Base-by-base conservation (phyloP, 2,329 filamentous ascomycete species). In the Coniochaeta sp. region DNA sequence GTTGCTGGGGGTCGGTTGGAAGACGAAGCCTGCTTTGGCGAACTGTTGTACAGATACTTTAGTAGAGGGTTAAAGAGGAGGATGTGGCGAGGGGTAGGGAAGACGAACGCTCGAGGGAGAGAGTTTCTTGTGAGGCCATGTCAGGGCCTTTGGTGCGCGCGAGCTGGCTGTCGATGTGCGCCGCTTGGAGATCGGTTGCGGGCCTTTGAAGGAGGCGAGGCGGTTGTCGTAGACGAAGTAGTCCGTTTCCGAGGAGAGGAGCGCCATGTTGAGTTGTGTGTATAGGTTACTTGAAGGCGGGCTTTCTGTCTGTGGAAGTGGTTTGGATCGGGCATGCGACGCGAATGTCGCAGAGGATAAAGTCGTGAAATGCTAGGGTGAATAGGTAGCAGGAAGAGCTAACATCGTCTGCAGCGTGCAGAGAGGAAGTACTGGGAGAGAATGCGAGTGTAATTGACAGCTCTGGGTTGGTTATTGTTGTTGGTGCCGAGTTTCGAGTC, bases 21-120 rank as follows among this genome's bases (percentile, higher is more conserved):
- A 97, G 71, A 86, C 94, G 72, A 99, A 96, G 32, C 94, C 94
- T 52, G 94, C 92, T 63, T 82, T 83, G 4, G 94, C 92, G 61
- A 99, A 85, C 87, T 96, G 64, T n/a, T n/a, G 5, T 42, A 16
- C 38, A 22, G 55, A 30, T 13, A 48, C 49, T n/a, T n/a, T n/a
- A n/a, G n/a, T n/a, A n/a, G n/a, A n/a, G n/a, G n/a, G n/a, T n/a
- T n/a, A n/a, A n/a, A n/a, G n/a, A n/a, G n/a, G 22, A 2, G 26
- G 7, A 12, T n/a, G 14, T 14, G 18, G 10, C 14, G 16, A 47
- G n/a, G 7, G n/a, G n/a, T 5, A 20, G 8, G n/a, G 9, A 7
- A 35, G 5, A 63, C 71, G 59, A 72, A 89, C 87, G 57, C 86
- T 80, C 58, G 81, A 77, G 12, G 85, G 77, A 1, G 81, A 74